Base-by-base conservation (phyloP, 371 early-diverging fungal species). In the Umbelopsis sp. region DNA sequence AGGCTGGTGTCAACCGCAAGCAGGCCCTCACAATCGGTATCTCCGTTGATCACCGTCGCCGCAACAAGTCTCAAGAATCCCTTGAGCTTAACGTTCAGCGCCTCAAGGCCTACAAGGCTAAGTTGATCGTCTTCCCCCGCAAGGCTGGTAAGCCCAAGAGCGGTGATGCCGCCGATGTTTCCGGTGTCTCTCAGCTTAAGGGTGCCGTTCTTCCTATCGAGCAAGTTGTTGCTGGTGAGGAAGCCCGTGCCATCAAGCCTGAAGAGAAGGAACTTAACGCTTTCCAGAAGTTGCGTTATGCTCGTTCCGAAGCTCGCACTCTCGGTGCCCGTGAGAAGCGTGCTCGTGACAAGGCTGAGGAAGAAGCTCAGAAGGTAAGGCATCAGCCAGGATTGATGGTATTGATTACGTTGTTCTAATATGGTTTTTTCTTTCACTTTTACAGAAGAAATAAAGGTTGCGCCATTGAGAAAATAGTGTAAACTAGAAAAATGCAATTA, bases 31-130 rank as follows among this genome's bases (percentile, higher is more conserved):
- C 94, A 78, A 91, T 99, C 79, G 99, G 99, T 80, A 95, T 99
- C 81, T 88, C 98, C 44, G 98, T 99, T 69, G 99, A 99, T 89
- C 90, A 92, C 89, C 97, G 99, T 76, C 94, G 99, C 81, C 93
- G 94, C 87, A 99, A 97, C 94, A 88, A 92, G 77, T 96, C 96
- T 74, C 94, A 92, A 76, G 99, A 99, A 87, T 92, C 96, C 41
- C 91, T 99, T 63, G 85, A 93, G 74, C 82, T 92, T 73, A 99
- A 99, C 86, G 98, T 95, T 71, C 91, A 93, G 86, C 96, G 99
- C 81, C 90, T 99, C 74, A 93, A 96, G 91, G 95, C 91, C 74
- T 99, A 99, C 94, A 87, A 92, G 90, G 82, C 92, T 75, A 92
- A 93, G 85, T 82, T 97, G 44, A 91, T 97, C 45, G 78, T 80